phyloP scores from a whole-genome alignment of 1,284 basidiomycete species.

The Gastroboletus turbinatus region DNA sequence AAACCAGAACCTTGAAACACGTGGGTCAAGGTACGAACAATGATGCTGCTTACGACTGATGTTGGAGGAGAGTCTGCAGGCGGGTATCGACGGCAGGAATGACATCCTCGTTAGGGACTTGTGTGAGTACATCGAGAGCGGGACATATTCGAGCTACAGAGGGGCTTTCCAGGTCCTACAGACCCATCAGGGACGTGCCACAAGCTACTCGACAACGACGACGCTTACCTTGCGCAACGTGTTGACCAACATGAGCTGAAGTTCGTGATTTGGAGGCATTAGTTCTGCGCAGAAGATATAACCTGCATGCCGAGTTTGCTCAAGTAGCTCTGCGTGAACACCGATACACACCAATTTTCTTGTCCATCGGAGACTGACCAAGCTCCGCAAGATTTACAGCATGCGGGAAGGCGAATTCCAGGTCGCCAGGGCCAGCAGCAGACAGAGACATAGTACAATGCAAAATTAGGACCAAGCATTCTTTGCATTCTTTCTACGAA shows the following conservation, averaged over 20 bases:
- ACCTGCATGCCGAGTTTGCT: conserved; percentile 41
- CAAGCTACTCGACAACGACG: background rate
- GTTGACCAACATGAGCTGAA: conserved; percentile 80
- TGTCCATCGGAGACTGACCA: conserved; percentile 58
- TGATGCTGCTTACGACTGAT: conserved; percentile 67
- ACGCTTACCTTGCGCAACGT: conserved; percentile 69
- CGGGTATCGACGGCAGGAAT: conserved; percentile 72
- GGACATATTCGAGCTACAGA: conserved; percentile 58
- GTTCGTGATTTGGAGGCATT: conserved; percentile 64
- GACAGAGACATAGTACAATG: conserved; percentile 62
- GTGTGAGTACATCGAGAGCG: conserved; percentile 67
- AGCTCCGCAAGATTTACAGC: conserved; percentile 72
- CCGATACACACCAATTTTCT: conserved; percentile 58
- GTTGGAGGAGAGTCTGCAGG: conserved; percentile 60
- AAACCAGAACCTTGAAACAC: conserved; percentile 10
- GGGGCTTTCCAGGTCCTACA: conserved; percentile 64
- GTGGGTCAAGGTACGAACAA: conserved; percentile 7
- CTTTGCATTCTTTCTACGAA: conserved; percentile 55
- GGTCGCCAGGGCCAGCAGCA: conserved; percentile 38
- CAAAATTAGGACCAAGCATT: conserved; percentile 61
- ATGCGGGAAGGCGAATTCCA: conserved; percentile 69
- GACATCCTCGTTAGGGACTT: conserved; percentile 57
- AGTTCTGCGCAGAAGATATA: conserved; percentile 73
- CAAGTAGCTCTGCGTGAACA: background rate
- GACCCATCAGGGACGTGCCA: background rate